A percentile compares a stretch with the other conserved stretches of the same genome.
Evolutionary conservation across 805 yeast genomes (phyloP).

Genomic region (Kuraishia cidri): DNA sequence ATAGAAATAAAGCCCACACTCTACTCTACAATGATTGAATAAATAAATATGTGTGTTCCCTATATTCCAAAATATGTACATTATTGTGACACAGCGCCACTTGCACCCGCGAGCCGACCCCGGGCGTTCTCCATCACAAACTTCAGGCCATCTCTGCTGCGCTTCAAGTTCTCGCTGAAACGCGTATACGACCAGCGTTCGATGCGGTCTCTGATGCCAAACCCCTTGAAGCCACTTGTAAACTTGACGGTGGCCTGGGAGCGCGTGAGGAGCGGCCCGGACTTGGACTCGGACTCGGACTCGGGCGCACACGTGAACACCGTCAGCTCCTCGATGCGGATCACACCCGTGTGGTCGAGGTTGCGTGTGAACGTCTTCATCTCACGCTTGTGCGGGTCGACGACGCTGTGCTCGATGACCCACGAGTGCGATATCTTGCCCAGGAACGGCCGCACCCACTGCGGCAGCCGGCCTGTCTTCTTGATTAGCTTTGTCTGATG

Average conservation of each 20-base stretch:
- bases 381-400: constrained; percentile 48
- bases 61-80: no score
- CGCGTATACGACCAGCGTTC: constrained; percentile 74
- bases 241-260: constrained; percentile 52
- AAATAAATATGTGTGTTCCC: no score
- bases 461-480: constrained; percentile 75
- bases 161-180: constrained; percentile 58
- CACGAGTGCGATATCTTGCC: constrained; percentile 66
- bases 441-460: constrained; percentile 67
- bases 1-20: constrained; percentile 10
- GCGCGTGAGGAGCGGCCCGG: constrained; percentile 33
- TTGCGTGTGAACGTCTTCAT: constrained; percentile 72
- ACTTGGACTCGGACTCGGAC: constrained; percentile 4
- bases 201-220: constrained; percentile 61
- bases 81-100: no score
- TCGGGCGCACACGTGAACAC: constrained; percentile 31
- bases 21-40: no score
- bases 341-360: constrained; percentile 72
- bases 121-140: constrained; percentile 56
- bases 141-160: constrained; percentile 64
- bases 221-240: constrained; percentile 53
- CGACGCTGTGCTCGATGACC: constrained; percentile 72
- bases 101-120: no score
- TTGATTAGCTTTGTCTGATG: constrained; percentile 66
- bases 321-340: constrained; percentile 73